These are phyloP conservation scores for Wallacemonas rigidus DNA, from an alignment of 208 protist species.

Conservation along the genomic window DNA sequence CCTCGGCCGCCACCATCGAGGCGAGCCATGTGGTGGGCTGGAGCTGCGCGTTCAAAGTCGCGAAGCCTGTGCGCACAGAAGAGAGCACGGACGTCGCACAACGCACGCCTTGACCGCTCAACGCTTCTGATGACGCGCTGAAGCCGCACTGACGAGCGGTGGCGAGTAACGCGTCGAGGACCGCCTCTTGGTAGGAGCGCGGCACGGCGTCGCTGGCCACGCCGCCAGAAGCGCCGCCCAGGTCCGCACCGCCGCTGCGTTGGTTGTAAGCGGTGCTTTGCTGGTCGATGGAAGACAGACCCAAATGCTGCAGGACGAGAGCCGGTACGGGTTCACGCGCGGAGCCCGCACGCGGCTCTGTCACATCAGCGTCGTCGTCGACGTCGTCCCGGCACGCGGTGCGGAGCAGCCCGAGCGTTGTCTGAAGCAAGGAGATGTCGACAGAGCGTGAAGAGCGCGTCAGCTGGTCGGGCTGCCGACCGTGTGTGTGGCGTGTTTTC, in stretches of 20 bases:
- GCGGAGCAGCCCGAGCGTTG: not conserved
- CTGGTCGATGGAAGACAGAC: not conserved
- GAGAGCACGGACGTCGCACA: constrained; percentile 18
- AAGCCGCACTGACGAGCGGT: not conserved
- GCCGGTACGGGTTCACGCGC: not conserved
- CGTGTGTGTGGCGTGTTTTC: not conserved
- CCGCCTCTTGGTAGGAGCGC: constrained; percentile 4
- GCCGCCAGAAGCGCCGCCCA: too few relatives aligned
- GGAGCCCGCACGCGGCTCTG: too few relatives aligned
- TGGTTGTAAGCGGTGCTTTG: too few relatives aligned
- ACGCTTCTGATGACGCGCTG: too few relatives aligned
- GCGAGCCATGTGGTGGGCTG: constrained; percentile 36
- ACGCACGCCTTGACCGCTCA: too few relatives aligned
- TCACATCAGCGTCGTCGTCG: not conserved
- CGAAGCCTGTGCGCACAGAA: constrained; percentile 30
- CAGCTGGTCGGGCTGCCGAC: not conserved
- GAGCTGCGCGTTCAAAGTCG: constrained; percentile 32
- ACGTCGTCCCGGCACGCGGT: not conserved
- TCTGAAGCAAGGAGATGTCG: not conserved
- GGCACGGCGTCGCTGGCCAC: not conserved
- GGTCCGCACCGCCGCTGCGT: too few relatives aligned
- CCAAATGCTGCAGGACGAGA: not conserved
- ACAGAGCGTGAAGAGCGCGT: not conserved
- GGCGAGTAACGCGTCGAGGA: not conserved
- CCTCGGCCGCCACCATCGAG: constrained; percentile 47